phyloP scores from a whole-genome alignment of 768 basidiomycete species.

The Pholiota molesta region DNA sequence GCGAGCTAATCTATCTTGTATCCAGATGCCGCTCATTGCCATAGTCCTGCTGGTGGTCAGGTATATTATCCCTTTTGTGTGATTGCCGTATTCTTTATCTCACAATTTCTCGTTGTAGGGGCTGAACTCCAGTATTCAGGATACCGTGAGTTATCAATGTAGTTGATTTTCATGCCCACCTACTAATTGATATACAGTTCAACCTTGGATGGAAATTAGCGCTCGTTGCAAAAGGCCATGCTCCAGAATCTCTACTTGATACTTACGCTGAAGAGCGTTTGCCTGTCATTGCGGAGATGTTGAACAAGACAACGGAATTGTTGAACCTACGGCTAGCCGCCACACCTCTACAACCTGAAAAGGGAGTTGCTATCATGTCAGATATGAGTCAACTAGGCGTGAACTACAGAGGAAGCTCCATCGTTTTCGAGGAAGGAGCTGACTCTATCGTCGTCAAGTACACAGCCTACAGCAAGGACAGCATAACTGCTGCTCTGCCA shows the following conservation, averaged over 20 bases:
- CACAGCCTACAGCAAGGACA: conserved; percentile 12
- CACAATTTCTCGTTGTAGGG: conserved; percentile 20
- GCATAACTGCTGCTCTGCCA: conserved; percentile 16
- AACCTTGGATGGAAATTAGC: conserved; percentile 43
- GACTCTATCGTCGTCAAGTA: not conserved
- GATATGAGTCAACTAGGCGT: conserved; percentile 45
- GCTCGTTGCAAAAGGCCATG: conserved; percentile 31
- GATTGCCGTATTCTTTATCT: not conserved
- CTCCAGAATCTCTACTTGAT: conserved; percentile 28
- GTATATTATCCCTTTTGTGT: conserved; percentile 10
- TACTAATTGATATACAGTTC: conserved; percentile 25
- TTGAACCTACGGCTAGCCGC: conserved; percentile 17
- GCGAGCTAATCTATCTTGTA: not conserved
- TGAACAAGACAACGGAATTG: conserved; percentile 31
- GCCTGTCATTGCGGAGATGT: conserved; percentile 42
- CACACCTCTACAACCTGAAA: conserved; percentile 4
- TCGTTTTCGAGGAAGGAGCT: conserved; percentile 38
- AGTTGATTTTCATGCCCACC: not conserved
- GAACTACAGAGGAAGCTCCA: conserved; percentile 53
- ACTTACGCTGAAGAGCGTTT: conserved; percentile 37
- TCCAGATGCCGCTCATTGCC: conserved; percentile 36
- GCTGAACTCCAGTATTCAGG: conserved; percentile 35
- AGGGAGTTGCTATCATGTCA: conserved; percentile 20
- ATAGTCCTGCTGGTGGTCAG: conserved; percentile 36
- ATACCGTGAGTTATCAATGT: conserved; percentile 30